Base-by-base conservation (phyloP, 148 eudicot species). In the Arctostaphylos glauca region DNA sequence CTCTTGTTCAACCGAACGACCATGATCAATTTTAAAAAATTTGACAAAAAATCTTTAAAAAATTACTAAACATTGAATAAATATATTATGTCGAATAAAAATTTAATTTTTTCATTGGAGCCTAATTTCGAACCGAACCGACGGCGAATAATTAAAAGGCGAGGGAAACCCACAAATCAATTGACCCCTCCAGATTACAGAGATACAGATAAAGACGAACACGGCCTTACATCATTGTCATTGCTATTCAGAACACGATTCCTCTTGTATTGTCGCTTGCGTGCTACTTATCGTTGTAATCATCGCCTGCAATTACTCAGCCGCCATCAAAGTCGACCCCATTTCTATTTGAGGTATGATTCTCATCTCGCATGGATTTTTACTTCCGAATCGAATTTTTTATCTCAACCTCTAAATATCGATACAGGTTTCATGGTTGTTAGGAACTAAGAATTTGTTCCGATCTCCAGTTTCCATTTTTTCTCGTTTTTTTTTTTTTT, bases 201-300 rank as follows among this genome's bases (percentile, higher is more conserved):
- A 9, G 47, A 66, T 13, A 46, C 23, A 46, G 23, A 19, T 46
- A 46, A 19, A 73, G 76, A 52, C 76, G 46, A 44, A 73, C 76
- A n/a, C 76, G 76, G 76, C 1, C 53, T 73, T 47, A 47, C 76
- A 71, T 71, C 75, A 71, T 16, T 49, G 13, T 43, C 50, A 8
- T 72, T 46, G 19, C 10, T 15, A 46, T 21, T 47, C 50, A 46
- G 50, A n/a, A 15, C 75, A 44, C 75, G 49, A 8, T 71, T 71
- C 49, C 41, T 44, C 3, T 71, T 59, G 54, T 52, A 52, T 64
- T 12, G 71, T 66, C 8, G 16, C 71, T 66, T 12, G 9, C 25
- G 44, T 25, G n/a, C 78, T 76, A 12, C 78, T 76, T 76, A 50
- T 76, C 78, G 58, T 19, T 50, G 10, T 53, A 21, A 31, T 19